A percentile compares a stretch with the other conserved stretches of the same genome.
Evolutionary conservation across 1,139 yeast genomes (phyloP).

Genomic region (Saccharomycopsis phalli): DNA sequence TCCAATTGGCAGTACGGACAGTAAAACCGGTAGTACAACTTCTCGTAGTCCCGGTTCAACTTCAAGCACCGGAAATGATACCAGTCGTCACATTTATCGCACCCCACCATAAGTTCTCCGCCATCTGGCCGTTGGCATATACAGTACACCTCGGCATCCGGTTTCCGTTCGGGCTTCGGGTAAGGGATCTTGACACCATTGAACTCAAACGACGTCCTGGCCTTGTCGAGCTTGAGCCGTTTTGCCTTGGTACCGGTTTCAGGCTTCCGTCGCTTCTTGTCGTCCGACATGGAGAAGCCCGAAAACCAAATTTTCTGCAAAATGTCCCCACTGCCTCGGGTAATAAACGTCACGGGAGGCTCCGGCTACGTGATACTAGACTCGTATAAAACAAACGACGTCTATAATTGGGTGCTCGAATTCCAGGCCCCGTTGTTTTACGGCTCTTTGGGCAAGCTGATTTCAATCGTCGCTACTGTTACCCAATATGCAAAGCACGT

Average conservation of each 20-base stretch:
- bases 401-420: constrained; percentile 20
- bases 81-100: constrained; percentile 97
- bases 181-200: constrained; percentile 14
- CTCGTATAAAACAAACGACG: constrained; percentile 11
- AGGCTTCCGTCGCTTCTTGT: constrained; percentile 11
- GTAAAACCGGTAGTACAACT: constrained; percentile 54
- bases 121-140: constrained; percentile 71
- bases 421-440: constrained; percentile 25
- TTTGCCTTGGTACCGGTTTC: neutral
- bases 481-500: constrained; percentile 21
- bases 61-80: constrained; percentile 76
- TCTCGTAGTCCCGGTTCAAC: constrained; percentile 43
- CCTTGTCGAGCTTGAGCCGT: neutral
- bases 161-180: constrained; percentile 21
- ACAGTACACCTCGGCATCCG: constrained; percentile 60
- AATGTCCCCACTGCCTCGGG: neutral
- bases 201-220: constrained; percentile 6
- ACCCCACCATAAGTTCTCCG: constrained; percentile 82
- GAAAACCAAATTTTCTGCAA: too few species aligned
- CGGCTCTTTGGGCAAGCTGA: constrained; percentile 5
- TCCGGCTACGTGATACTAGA: constrained; percentile 10
- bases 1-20: constrained; percentile 68
- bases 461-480: constrained; percentile 25
- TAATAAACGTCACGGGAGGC: neutral
- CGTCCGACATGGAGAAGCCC: constrained; percentile 7